Base-by-base conservation (phyloP, 257 asterid genomes). In the Jasminum sambac region DNA sequence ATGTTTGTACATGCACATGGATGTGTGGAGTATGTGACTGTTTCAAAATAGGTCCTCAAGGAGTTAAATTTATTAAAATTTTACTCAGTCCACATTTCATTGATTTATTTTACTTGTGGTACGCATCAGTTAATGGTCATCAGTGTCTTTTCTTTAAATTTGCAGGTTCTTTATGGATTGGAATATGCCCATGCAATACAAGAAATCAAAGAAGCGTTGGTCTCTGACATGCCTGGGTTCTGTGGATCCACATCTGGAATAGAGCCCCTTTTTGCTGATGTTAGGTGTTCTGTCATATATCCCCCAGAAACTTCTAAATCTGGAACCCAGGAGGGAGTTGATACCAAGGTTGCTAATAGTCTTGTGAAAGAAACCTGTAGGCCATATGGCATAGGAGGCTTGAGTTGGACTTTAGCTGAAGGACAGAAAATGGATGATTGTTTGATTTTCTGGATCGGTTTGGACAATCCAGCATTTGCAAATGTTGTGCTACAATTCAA, bases 141-240 rank as follows among this genome's bases (percentile, higher is more conserved):
- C 55, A 75, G 38, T 77, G 52, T 59, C 75, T 72, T 60, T 72
- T 43, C 66, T 74, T 42, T 67, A 67, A 68, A 39, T 71, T 25
- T 70, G 68, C 87, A 94, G 99, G 95, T 91, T 85, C 93, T 91
- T 42, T 89, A 77, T 84, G 99, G 96, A 43, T 86, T 91, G 66
- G 99, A 94, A 82, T 94, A 85, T 83, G 87, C 88, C 42, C 87
- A 91, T 86, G 96, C 88, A 50, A 83, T 89, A 68, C 83, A 87
- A 66, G 89, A 85, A 52, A 78, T 94, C 24, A 81, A 87, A 76
- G 77, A 79, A 50, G 75, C 71, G 36, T 11, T 83, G 26, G 70
- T 73, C 26, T 67, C 74, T 69, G 72, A 72, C 69, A 44, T 65
- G 59, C 48, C 78, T 63, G 72, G 71, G 46, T 58, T 43, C 48